phyloP scores from a whole-genome alignment of 371 early-diverging fungal species.

The Mucor indicus region DNA sequence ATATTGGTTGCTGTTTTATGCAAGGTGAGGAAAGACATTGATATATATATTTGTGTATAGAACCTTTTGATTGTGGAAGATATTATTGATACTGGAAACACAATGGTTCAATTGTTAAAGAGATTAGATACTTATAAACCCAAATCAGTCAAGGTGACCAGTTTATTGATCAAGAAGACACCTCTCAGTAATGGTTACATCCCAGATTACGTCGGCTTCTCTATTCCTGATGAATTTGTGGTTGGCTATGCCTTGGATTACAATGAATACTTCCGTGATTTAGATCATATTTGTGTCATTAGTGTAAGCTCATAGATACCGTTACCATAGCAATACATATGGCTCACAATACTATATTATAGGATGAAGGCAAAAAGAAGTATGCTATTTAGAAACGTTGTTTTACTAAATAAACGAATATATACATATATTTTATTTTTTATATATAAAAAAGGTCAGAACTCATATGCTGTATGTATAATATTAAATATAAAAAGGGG shows the following conservation, averaged over 20 bases:
- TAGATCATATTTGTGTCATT: constrained; percentile 92
- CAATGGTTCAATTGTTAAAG: constrained; percentile 84
- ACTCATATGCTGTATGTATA: too few relatives aligned
- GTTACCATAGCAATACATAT: neutral
- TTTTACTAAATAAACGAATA: neutral
- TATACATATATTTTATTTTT: too few relatives aligned
- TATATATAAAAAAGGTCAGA: too few relatives aligned
- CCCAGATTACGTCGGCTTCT: constrained; percentile 87
- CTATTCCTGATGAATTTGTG: constrained; percentile 89
- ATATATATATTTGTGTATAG: constrained; percentile 32
- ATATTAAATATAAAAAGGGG: too few relatives aligned
- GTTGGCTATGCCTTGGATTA: constrained; percentile 88
- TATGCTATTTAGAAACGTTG: too few relatives aligned
- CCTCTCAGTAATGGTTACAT: constrained; percentile 81
- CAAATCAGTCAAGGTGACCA: constrained; percentile 80
- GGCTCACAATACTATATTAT: neutral
- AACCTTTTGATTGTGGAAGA: constrained; percentile 92
- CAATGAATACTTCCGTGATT: constrained; percentile 92
- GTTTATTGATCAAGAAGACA: constrained; percentile 88
- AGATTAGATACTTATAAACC: constrained; percentile 69
- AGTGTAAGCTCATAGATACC: constrained; percentile 44
- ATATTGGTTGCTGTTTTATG: neutral
- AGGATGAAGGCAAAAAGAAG: too few relatives aligned
- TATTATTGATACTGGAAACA: constrained; percentile 90
- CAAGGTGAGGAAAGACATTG: neutral